A percentile compares a stretch with the other conserved stretches of the same genome.
Evolutionary conservation across 495 filamentous ascomycete genomes (phyloP).

Genomic region (Parachaetomium inaequale): DNA sequence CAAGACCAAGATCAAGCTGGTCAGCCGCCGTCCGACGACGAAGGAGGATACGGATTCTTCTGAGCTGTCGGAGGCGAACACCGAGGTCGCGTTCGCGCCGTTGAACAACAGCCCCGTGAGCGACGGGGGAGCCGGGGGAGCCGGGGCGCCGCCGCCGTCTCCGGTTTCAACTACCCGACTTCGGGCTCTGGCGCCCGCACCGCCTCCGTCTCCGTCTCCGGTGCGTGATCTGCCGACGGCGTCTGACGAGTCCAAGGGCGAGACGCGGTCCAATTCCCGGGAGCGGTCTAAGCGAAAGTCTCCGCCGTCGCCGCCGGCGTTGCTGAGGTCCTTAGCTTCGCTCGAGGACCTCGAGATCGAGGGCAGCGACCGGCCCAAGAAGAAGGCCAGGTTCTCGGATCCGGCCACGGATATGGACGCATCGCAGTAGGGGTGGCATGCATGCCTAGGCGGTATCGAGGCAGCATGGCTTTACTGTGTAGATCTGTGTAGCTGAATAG

Average conservation of each 20-base stretch:
- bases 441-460: neutral
- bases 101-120: no score
- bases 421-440: no score
- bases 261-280: neutral
- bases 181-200: neutral
- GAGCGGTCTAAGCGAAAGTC: neutral
- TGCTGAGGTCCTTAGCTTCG: neutral
- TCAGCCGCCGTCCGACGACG: neutral
- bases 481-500: neutral
- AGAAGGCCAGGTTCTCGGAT: neutral
- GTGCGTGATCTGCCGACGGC: neutral
- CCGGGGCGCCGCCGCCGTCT: no score
- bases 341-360: neutral
- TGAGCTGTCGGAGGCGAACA: no score
- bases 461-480: neutral
- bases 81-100: no score
- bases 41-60: no score
- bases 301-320: neutral
- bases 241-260: neutral
- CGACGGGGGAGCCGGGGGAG: no score
- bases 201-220: neutral
- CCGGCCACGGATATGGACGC: neutral
- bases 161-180: neutral
- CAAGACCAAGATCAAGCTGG: neutral
- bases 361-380: neutral